Evolutionary conservation across 2,329 filamentous ascomycete species (phyloP), one percentile per base, ranked within the genome.

Genomic region (Ophiostoma angusticollis): DNA sequence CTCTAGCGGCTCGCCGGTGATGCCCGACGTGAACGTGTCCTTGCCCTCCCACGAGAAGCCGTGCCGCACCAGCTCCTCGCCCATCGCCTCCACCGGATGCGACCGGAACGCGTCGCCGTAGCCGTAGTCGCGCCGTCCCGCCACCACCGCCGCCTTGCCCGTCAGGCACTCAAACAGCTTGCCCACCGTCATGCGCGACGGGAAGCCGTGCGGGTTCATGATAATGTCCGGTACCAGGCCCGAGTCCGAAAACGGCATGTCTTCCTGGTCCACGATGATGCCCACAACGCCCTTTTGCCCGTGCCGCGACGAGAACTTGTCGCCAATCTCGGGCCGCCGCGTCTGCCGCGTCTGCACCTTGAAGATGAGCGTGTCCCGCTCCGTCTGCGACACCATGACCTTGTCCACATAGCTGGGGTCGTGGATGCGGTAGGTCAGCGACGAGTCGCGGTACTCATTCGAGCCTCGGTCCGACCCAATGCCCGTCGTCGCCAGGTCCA

Each of bases 191-290:
- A 98, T 98, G 59, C 91, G 91, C 23, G 89, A 96, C 2, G 91
- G 91, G 70, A 98, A 98, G 78, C 91, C 91, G 63, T 98, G 91
- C 0, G 93, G 91, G 66, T 98, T 98, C 91, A 98, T 98, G 74
- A 98, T 98, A 49, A 98, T 95, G 60, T 98, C 91, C 0, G 91
- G 91, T n/a, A 78, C 80, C 49, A 98, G 75, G 2, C 91, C 93
- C 37, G 72, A 67, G 60, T 98, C 91, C 25, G 82, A 82, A 63
- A 98, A 98, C 0, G 91, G 91, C 77, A 98, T 82, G 56, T 98
- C 91, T 55, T 91, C 86, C 61, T 96, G 89, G 46, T 94, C 84
- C 14, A 89, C 86, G 42, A 98, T 95, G 50, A 96, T 89, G 41
- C 91, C 91, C 2, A 93, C 86, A 16, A 96, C 91, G 64, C 91